Evolutionary conservation across 2,329 filamentous ascomycete genomes (phyloP).

Genomic region (Cercospora sp.): DNA sequence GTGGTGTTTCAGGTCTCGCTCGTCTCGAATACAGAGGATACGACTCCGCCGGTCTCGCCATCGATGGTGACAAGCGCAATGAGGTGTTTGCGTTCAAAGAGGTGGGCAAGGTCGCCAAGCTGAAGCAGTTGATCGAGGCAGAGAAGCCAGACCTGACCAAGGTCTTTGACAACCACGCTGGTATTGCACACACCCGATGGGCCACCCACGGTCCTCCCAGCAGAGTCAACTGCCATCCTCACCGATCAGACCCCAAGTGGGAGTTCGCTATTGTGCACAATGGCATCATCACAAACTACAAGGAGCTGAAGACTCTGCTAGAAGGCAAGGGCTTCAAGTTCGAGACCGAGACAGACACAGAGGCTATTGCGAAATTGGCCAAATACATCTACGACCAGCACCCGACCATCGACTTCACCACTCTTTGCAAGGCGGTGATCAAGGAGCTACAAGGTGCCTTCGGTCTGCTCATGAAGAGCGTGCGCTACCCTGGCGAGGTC

Average conservation of each 20-base stretch:
- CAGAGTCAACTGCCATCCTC: conserved; percentile 94
- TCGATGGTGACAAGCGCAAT: conserved; percentile 98
- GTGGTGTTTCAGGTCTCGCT: conserved; percentile 67
- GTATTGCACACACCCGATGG: conserved; percentile 98
- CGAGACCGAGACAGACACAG: conserved; percentile 98
- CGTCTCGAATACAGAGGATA: conserved; percentile 98
- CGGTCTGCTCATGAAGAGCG: conserved; percentile 94
- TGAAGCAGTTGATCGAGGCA: conserved; percentile 88
- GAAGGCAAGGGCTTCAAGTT: conserved; percentile 95
- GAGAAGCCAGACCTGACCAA: conserved; percentile 82
- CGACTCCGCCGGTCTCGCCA: conserved; percentile 91
- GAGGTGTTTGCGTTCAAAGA: conserved; percentile 98
- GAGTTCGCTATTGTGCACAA: conserved; percentile 98
- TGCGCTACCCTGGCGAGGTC: conserved; percentile 97
- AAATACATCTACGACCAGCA: conserved; percentile 98
- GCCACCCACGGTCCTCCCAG: conserved; percentile 95
- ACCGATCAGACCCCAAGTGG: conserved; percentile 94
- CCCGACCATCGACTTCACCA: conserved; percentile 91
- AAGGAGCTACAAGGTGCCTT: conserved; percentile 98
- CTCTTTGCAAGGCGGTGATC: conserved; percentile 95
- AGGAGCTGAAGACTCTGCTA: conserved; percentile 93
- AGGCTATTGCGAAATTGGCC: conserved; percentile 97
- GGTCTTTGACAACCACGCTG: conserved; percentile 95
- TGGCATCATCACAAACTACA: conserved; percentile 99
- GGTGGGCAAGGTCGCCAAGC: conserved; percentile 97